A percentile compares a stretch with the other conserved stretches of the same genome.
Conservation (phyloP, 768 basidiomycete species). For the Trametes meyenii region DNA sequence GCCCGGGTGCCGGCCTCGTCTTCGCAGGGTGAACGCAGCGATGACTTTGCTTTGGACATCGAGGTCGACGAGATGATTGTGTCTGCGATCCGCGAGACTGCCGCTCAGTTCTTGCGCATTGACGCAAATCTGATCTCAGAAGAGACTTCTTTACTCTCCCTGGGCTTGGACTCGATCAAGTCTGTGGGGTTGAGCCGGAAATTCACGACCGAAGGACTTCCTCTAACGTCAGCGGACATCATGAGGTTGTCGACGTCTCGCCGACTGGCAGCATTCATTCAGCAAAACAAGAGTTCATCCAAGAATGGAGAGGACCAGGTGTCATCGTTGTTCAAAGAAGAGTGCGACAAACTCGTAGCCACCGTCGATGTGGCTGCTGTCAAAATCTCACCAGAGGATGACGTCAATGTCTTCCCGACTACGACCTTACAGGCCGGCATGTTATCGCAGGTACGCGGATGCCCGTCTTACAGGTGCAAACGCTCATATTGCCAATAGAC, state of each 20-base stretch:
- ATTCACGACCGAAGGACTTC: constrained; percentile 38
- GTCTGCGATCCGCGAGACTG: constrained; percentile 2
- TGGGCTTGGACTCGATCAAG: constrained; percentile 52
- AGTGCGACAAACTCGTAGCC: constrained; percentile 4
- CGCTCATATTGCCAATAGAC: constrained; percentile 26
- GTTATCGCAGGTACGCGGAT: constrained; percentile 46
- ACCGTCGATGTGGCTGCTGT: constrained; percentile 23
- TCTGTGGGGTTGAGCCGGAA: constrained; percentile 45
- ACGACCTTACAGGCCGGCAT: constrained; percentile 52
- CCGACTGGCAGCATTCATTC: constrained; percentile 10
- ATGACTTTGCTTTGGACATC: background rate
- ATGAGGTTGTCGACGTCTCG: constrained; percentile 28
- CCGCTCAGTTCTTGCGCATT: constrained; percentile 19
- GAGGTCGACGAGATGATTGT: constrained; percentile 12
- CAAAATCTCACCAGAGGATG: constrained; percentile 36
- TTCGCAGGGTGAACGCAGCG: background rate
- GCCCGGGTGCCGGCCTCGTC: background rate
- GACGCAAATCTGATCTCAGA: background rate
- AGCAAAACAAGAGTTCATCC: background rate
- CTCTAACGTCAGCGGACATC: constrained; percentile 41
- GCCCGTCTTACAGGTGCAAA: background rate
- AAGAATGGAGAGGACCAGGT: background rate
- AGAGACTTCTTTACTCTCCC: constrained; percentile 43
- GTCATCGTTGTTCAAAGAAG: constrained; percentile 5
- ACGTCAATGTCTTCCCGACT: constrained; percentile 41